phyloP scores from a whole-genome alignment of 164 flowering plant genomes.

The Magnolia sinica region DNA sequence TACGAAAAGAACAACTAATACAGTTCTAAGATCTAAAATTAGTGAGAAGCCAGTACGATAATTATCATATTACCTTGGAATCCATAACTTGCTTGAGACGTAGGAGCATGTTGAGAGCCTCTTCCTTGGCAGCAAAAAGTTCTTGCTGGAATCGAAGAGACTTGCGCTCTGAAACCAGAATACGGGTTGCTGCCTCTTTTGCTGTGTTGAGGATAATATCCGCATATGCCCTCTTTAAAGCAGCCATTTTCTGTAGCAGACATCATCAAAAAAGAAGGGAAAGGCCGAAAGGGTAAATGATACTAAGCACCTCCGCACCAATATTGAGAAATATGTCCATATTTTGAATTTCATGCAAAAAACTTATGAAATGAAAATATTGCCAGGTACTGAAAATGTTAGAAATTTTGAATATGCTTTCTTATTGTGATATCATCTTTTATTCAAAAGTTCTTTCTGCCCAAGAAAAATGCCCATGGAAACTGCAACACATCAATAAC shows the following conservation, averaged over 20 bases:
- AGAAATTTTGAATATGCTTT: too few species aligned
- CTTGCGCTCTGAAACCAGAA: slow-evolving; percentile 67
- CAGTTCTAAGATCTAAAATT: neutral
- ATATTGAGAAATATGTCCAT: neutral
- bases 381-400: neutral
- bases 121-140: slow-evolving; percentile 51
- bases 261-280: neutral
- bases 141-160: slow-evolving; percentile 53
- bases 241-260: slow-evolving; percentile 11
- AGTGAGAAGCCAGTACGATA: neutral
- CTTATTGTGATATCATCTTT: too few species aligned
- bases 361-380: neutral
- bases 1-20: neutral
- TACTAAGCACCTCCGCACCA: too few species aligned
- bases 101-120: slow-evolving; percentile 60
- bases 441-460: too few species aligned
- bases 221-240: slow-evolving; percentile 82
- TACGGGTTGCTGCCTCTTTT: slow-evolving; percentile 79
- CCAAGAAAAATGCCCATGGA: too few species aligned
- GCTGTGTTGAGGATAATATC: slow-evolving; percentile 76
- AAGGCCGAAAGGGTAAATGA: neutral
- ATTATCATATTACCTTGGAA: slow-evolving; percentile 42
- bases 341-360: neutral
- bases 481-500: too few species aligned
- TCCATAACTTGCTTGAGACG: slow-evolving; percentile 69